A percentile compares a stretch with the other conserved stretches of the same genome.
Conservation (phyloP, 208 protist species). For the Leishmania aethiopica region DNA sequence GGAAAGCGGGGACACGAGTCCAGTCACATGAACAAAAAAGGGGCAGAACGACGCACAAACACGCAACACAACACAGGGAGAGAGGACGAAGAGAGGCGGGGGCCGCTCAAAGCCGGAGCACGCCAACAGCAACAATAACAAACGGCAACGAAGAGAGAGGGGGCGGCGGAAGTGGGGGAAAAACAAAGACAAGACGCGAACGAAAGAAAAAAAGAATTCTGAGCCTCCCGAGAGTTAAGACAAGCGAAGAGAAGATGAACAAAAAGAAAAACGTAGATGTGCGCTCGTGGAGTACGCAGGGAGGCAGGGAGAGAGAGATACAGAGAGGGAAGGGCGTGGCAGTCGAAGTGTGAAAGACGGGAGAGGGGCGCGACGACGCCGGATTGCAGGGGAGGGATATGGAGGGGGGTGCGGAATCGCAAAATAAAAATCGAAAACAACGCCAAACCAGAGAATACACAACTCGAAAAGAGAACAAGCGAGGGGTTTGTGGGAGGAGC, state of each 20-base stretch:
- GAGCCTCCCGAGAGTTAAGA: neutral
- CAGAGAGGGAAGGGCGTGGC: neutral
- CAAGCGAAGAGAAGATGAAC: slow-evolving; percentile 13
- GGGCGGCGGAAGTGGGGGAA: neutral
- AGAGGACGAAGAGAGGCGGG: neutral
- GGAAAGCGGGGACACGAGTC: slow-evolving; percentile 6
- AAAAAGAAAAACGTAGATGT: neutral
- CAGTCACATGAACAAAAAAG: slow-evolving; percentile 1
- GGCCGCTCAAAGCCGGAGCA: neutral
- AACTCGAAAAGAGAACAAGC: neutral
- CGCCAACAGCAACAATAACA: neutral
- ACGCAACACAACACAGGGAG: neutral
- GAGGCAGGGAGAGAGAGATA: neutral
- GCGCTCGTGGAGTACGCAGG: neutral
- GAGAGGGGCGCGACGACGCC: neutral
- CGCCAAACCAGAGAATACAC: neutral
- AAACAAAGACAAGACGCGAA: neutral
- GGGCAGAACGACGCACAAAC: neutral
- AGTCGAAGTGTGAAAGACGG: neutral
- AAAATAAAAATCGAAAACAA: slow-evolving; percentile 12
- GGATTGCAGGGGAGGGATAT: neutral
- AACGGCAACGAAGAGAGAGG: neutral
- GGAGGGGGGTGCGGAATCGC: neutral
- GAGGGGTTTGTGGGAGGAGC: neutral
- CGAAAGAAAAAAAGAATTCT: neutral